Evolutionary conservation across 2,329 filamentous ascomycete genomes (phyloP).

Genomic region (Zopfia rhizophila): DNA sequence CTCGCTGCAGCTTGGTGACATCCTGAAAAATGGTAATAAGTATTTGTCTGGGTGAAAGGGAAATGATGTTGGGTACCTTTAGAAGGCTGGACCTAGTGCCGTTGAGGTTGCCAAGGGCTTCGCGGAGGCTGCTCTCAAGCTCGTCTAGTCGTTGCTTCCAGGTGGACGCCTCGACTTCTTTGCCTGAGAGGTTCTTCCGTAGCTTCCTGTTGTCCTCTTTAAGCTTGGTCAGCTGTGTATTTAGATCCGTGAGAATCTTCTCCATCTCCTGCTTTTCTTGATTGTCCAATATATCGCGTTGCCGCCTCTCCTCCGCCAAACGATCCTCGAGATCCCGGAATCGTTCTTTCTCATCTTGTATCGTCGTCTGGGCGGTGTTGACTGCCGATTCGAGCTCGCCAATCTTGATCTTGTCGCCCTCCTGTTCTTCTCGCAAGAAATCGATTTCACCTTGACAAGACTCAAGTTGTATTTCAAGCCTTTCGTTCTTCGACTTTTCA

Average conservation of each 20-base stretch:
- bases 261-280: constrained; percentile 96
- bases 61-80: constrained; percentile 63
- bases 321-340: constrained; percentile 65
- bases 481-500: constrained; percentile 85
- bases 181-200: constrained; percentile 82
- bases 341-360: constrained; percentile 86
- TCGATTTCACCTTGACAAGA: constrained; percentile 92
- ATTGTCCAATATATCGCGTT: constrained; percentile 85
- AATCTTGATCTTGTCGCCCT: constrained; percentile 97
- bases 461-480: constrained; percentile 90
- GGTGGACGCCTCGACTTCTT: constrained; percentile 87
- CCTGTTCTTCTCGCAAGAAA: constrained; percentile 96
- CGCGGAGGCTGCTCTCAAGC: constrained; percentile 86
- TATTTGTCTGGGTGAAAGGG: constrained; percentile 11
- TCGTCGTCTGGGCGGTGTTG: constrained; percentile 77
- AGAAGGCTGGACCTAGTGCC: constrained; percentile 87
- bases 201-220: constrained; percentile 88
- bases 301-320: constrained; percentile 82
- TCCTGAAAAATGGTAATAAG: constrained; percentile 61
- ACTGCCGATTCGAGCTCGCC: constrained; percentile 88
- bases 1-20: constrained; percentile 86
- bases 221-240: constrained; percentile 79
- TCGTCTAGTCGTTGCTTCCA: constrained; percentile 93
- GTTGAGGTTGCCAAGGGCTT: constrained; percentile 86
- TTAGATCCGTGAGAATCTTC: constrained; percentile 91